Conservation (phyloP, 108 stramenopile genomes). For the Aureococcus anophagefferens region DNA sequence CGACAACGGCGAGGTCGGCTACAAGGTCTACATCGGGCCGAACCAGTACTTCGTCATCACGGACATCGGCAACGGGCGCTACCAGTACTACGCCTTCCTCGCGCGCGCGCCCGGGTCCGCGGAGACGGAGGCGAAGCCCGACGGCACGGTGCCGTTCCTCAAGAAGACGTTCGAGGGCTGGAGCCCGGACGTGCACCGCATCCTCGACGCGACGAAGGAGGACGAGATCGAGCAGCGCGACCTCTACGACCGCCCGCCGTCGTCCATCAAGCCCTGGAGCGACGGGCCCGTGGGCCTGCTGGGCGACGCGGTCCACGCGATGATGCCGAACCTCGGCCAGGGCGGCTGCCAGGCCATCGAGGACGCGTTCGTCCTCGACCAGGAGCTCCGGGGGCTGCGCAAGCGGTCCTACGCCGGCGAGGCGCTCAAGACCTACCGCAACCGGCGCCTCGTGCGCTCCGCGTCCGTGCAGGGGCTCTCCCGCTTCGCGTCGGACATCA, state of each 20-base stretch:
- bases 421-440: constrained; percentile 33
- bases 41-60: constrained; percentile 57
- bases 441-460: constrained; percentile 49
- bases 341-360: constrained; percentile 70
- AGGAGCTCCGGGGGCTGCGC: constrained; percentile 43
- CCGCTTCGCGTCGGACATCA: constrained; percentile 61
- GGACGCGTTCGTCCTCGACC: constrained; percentile 52
- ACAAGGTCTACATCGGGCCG: constrained; percentile 74
- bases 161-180: constrained; percentile 52
- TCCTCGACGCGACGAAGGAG: constrained; percentile 50
- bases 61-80: constrained; percentile 60
- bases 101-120: constrained; percentile 46
- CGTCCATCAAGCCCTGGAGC: constrained; percentile 47
- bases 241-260: constrained; percentile 64
- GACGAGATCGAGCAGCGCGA: constrained; percentile 64
- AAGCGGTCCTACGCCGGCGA: constrained; percentile 29
- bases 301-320: constrained; percentile 59
- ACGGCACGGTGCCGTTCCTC: constrained; percentile 45
- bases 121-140: constrained; percentile 42
- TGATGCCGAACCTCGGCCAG: constrained; percentile 56
- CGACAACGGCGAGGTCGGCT: constrained; percentile 58
- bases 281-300: constrained; percentile 53
- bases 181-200: constrained; percentile 53
- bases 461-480: constrained; percentile 56
- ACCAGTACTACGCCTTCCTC: constrained; percentile 70